Evolutionary conservation across 2,329 filamentous ascomycete species (phyloP).

Genomic region (Triangularia verruculosa): DNA sequence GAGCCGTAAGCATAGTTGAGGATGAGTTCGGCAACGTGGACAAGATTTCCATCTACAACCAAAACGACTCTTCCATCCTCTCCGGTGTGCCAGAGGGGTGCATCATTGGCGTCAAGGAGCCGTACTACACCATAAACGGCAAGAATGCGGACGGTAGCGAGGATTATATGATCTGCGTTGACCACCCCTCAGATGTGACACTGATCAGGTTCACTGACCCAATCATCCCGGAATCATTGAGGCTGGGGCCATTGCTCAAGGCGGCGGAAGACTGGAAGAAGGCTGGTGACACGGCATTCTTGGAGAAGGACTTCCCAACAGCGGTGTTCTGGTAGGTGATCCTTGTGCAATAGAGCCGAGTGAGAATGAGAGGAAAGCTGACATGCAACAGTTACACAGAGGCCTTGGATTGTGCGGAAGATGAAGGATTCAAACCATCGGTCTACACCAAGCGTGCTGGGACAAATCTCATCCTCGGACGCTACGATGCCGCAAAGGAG

Average conservation of each 20-base stretch:
- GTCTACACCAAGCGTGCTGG: constrained; percentile 34
- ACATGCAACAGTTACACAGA: constrained; percentile 33
- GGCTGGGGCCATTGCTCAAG: constrained; percentile 23
- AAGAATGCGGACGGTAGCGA: constrained; percentile 9
- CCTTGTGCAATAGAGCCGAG: not conserved
- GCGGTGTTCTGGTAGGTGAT: constrained; percentile 33
- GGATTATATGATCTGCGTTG: constrained; percentile 36
- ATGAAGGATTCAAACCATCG: constrained; percentile 23
- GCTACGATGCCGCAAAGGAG: constrained; percentile 33
- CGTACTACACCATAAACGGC: constrained; percentile 36
- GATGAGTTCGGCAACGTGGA: constrained; percentile 37
- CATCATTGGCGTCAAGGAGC: constrained; percentile 37
- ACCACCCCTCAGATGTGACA: constrained; percentile 36
- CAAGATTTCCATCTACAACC: constrained; percentile 40
- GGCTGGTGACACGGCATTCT: constrained; percentile 30
- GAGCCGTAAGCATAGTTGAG: constrained; percentile 36
- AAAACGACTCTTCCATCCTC: constrained; percentile 34
- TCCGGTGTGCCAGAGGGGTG: constrained; percentile 34
- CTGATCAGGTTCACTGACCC: constrained; percentile 32
- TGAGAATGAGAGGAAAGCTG: not conserved
- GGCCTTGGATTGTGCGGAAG: constrained; percentile 30
- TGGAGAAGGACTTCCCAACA: constrained; percentile 34
- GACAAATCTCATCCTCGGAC: constrained; percentile 33
- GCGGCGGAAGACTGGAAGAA: constrained; percentile 26
- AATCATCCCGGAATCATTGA: constrained; percentile 32